A percentile compares a stretch with the other conserved stretches of the same genome.
phyloP scores from a whole-genome alignment of 768 basidiomycete species.

The Psilocybe subaeruginosa region DNA sequence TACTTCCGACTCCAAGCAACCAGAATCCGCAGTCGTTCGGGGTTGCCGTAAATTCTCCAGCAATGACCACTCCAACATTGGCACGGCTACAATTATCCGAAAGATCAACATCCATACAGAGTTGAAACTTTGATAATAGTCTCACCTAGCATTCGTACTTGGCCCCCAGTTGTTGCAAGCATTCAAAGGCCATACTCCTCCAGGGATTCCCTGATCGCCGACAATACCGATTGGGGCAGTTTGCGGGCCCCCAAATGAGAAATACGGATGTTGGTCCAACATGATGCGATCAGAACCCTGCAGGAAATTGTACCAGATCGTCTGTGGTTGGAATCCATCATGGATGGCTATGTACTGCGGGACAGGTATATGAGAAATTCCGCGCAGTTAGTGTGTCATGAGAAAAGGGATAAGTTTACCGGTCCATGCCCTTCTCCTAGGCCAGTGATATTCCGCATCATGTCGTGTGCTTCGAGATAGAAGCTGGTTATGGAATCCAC shows the following conservation, averaged over 20 bases:
- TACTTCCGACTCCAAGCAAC: constrained; percentile 26
- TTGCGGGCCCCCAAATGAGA: constrained; percentile 54
- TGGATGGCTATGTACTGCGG: constrained; percentile 54
- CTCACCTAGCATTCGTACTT: constrained; percentile 52
- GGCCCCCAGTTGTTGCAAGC: constrained; percentile 66
- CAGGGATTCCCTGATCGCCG: constrained; percentile 34
- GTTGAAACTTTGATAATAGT: constrained; percentile 23
- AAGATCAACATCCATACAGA: constrained; percentile 19
- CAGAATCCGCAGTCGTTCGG: constrained; percentile 62
- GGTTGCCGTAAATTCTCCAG: constrained; percentile 78
- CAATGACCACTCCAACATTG: constrained; percentile 69
- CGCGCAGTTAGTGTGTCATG: neutral
- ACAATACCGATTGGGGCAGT: constrained; percentile 33
- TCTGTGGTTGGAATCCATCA: constrained; percentile 46
- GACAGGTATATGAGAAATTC: neutral
- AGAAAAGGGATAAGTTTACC: constrained; percentile 12
- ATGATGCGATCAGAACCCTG: constrained; percentile 62
- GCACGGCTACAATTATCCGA: constrained; percentile 29
- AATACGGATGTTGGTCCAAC: constrained; percentile 73
- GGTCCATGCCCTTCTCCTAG: constrained; percentile 69
- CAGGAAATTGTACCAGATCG: constrained; percentile 50
- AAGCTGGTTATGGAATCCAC: constrained; percentile 55
- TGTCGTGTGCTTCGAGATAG: constrained; percentile 58
- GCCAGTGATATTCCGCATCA: constrained; percentile 73
- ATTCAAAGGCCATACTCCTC: constrained; percentile 47